Evolutionary conservation across 371 early-diverging fungal genomes (phyloP), one percentile per base, ranked within the genome.

Genomic region (Mortierella sp.): DNA sequence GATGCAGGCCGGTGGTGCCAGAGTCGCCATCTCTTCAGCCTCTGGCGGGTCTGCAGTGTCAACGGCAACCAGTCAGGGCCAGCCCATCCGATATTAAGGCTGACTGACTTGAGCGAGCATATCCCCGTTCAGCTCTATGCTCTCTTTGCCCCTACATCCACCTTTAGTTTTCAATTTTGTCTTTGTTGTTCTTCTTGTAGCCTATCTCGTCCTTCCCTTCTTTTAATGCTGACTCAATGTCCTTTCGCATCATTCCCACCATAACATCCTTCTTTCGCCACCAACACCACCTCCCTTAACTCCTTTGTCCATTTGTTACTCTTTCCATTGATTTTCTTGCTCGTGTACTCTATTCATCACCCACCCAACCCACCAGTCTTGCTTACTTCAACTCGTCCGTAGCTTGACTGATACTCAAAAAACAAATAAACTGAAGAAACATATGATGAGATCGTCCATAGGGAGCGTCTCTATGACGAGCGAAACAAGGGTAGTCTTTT

Each of bases 1-100:
- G 29, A 80, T 80, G 78, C 78, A 78, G 49, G 68, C 79, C 11
- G 77, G 76, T 27, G 83, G 74, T 71, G 71, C 76, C 21, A 49
- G 81, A 24, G 78, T 81, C 74, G 63, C 77, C 11, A 71, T 77
- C 5, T 44, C 72, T 5, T 76, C 81, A 21, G 72, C 75, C 21
- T 56, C 72, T 8, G 72, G 56, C 1, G 46, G 75, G 10, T 29
- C 77, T 21, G 82, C 77, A 29, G 51, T 76, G 46, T 63, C 82
- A 18, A 68, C 72, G 0, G 73, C 79, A 1, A 58, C 83, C 3
- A 55, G 74, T 35, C 75, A 77, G 29, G 43, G 55, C 12, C 77
- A 77, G 29, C 60, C 71, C 21, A 71, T 77, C 32, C 77, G 77
- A 60, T 77, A 71, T 44, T 77, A 71, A 54, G 70, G 4, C 11